Conservation (phyloP, 352 stramenopile genomes). For the Thalassiosira mediterranea region DNA sequence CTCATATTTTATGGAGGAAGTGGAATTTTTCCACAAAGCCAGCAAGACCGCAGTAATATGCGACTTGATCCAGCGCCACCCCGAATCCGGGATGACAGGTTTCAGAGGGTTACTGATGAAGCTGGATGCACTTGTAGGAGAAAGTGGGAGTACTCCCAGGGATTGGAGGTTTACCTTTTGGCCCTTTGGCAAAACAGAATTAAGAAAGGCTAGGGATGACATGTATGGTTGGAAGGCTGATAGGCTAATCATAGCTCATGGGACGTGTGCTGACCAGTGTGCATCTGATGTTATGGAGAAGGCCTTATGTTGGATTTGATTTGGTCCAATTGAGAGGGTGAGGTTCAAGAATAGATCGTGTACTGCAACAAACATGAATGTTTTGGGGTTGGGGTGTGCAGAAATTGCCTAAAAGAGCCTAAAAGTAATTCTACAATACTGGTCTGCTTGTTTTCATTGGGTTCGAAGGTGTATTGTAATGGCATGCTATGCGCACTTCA, state of each 20-base stretch:
- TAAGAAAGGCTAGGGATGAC: constrained; percentile 14
- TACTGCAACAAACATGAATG: no score
- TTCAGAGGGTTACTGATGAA: constrained; percentile 39
- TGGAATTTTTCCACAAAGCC: constrained; percentile 44
- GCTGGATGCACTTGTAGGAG: constrained; percentile 27
- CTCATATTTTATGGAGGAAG: constrained; percentile 38
- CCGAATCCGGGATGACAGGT: constrained; percentile 6
- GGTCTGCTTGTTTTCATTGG: no score
- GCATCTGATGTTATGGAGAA: constrained; percentile 30
- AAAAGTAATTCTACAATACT: no score
- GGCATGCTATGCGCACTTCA: no score
- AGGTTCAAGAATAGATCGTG: no score
- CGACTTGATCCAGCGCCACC: constrained; percentile 44
- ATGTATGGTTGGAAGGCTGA: constrained; percentile 40
- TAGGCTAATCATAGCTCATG: constrained; percentile 46
- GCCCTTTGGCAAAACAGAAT: constrained; percentile 12
- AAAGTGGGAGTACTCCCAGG: constrained; percentile 29
- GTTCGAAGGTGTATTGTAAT: no score
- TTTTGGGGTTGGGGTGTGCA: no score
- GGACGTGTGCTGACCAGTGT: constrained; percentile 15
- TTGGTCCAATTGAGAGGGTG: no score
- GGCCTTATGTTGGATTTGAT: constrained; percentile 41
- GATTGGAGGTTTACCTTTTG: constrained; percentile 44
- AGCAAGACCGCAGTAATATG: constrained; percentile 41
- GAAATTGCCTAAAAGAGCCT: no score